Evolutionary conservation across 2,329 filamentous ascomycete genomes (phyloP).

Genomic region (Colletotrichum navitas): DNA sequence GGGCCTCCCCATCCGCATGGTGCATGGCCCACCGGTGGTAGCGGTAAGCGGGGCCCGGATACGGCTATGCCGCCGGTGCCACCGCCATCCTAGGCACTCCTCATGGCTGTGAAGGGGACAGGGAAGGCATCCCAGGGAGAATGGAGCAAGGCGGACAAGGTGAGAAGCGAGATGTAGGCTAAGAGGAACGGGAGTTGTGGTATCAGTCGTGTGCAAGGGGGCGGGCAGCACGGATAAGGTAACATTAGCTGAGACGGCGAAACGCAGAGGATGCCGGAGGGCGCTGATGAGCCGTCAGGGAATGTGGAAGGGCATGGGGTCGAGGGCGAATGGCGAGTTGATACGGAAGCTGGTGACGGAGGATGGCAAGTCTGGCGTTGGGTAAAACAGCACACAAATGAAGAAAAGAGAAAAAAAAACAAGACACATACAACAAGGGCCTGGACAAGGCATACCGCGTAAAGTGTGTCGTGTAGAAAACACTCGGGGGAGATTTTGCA

Average conservation of each 20-base stretch:
- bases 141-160: slow-evolving; percentile 41
- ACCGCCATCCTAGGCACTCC: slow-evolving; percentile 29
- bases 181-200: slow-evolving; percentile 36
- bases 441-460: neutral
- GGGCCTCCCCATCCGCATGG: slow-evolving; percentile 11
- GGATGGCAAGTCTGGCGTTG: slow-evolving; percentile 30
- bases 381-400: neutral
- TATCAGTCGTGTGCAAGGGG: neutral
- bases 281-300: slow-evolving; percentile 55
- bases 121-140: slow-evolving; percentile 21
- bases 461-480: neutral
- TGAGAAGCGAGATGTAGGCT: slow-evolving; percentile 4
- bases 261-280: slow-evolving; percentile 49
- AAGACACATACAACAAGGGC: neutral
- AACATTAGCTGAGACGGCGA: slow-evolving; percentile 6
- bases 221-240: slow-evolving; percentile 41
- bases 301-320: slow-evolving; percentile 55
- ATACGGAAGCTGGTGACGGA: slow-evolving; percentile 57
- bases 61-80: neutral
- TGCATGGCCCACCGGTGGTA: slow-evolving; percentile 12
- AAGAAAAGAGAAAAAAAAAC: neutral
- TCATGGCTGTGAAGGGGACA: slow-evolving; percentile 22
- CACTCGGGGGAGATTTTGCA: slow-evolving; percentile 12
- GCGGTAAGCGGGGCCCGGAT: neutral
- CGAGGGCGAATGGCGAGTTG: slow-evolving; percentile 62